Evolutionary conservation across 495 filamentous ascomycete species (phyloP).

Genomic region (Hyphodiscus hymeniophilus): DNA sequence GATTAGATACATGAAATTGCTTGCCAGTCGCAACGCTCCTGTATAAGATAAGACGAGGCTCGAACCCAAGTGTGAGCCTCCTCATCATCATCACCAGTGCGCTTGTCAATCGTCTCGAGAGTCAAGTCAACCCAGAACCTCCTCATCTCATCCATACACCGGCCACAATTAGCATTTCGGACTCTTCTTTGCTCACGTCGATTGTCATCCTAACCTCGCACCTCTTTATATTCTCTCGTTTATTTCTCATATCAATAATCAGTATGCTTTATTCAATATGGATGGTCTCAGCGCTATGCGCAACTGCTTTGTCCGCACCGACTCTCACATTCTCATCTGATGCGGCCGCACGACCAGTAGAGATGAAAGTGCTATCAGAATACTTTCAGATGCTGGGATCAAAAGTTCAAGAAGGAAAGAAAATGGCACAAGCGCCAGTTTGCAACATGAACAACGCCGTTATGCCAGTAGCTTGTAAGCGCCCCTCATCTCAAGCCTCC

Average conservation of each 20-base stretch:
- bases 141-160: neutral
- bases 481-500: constrained; percentile 3
- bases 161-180: neutral
- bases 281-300: constrained; percentile 37
- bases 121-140: neutral
- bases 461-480: constrained; percentile 36
- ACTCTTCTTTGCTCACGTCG: constrained; percentile 6
- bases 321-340: constrained; percentile 25
- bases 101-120: neutral
- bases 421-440: constrained; percentile 28
- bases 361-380: constrained; percentile 35
- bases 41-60: neutral
- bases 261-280: constrained; percentile 38
- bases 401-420: constrained; percentile 36
- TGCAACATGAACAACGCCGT: constrained; percentile 44
- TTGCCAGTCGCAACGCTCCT: neutral
- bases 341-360: constrained; percentile 26
- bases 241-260: constrained; percentile 14
- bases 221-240: constrained; percentile 18
- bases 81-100: neutral
- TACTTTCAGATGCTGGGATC: constrained; percentile 46
- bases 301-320: constrained; percentile 38
- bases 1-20: neutral
- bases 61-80: neutral
- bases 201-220: constrained; percentile 25